Evolutionary conservation across 2,329 filamentous ascomycete species (phyloP).

Genomic region (Trichoderma citrinoviride): DNA sequence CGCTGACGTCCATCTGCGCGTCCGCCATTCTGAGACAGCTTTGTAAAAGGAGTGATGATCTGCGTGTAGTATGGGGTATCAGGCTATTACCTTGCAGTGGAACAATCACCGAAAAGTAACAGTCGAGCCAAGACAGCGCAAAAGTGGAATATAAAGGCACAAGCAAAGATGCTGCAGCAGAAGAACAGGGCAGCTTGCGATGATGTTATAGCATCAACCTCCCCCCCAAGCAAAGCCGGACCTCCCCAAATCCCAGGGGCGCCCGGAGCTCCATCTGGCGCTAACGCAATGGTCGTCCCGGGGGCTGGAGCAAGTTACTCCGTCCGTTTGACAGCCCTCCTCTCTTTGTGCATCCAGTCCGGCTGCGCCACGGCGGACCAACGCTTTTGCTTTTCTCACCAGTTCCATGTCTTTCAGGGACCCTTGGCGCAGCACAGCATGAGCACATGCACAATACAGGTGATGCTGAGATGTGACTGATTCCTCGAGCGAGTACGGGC

Average conservation of each 20-base stretch:
- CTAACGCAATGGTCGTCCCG: conserved; percentile 5
- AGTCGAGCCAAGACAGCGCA: too few relatives aligned
- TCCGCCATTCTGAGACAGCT: conserved; percentile 3
- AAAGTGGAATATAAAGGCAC: too few relatives aligned
- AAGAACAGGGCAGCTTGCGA: background rate
- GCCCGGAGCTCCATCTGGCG: conserved; percentile 10
- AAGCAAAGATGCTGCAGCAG: background rate
- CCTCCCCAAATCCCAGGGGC: conserved; percentile 12
- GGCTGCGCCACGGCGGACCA: conserved; percentile 12
- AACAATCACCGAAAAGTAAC: too few relatives aligned
- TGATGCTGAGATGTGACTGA: too few relatives aligned
- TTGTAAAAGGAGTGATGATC: background rate
- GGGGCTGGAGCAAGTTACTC: conserved; percentile 12
- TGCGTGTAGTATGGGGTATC: background rate
- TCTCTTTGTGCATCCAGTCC: background rate
- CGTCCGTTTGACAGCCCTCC: background rate
- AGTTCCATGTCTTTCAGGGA: background rate
- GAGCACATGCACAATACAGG: too few relatives aligned
- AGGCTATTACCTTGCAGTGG: too few relatives aligned
- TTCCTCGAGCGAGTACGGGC: too few relatives aligned
- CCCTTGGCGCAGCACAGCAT: background rate
- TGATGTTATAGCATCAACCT: background rate
- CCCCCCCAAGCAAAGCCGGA: background rate
- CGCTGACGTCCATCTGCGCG: background rate
- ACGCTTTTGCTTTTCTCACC: background rate